Evolutionary conservation across 441 rosid genomes (phyloP), one percentile per base, ranked within the genome.

Genomic region (Flueggea neowawraea): DNA sequence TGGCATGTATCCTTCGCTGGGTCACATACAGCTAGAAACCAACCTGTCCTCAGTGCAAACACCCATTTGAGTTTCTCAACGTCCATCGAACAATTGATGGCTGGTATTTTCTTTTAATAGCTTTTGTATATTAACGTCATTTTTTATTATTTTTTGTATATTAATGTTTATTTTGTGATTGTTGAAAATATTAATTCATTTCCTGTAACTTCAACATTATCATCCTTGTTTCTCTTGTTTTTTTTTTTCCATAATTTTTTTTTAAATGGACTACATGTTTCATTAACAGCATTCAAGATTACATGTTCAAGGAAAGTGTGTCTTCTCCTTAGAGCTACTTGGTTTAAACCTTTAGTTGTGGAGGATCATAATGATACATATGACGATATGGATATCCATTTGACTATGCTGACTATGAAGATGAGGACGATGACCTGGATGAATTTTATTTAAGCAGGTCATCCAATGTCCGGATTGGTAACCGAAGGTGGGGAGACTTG

Each of bases 301-400:
- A 81, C 79, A 88, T 90, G 98, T 83, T 88, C 0, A 91, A 88
- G 80, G 98, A 93, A 75, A 93, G 96, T 7, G 91, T 84, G 96
- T 77, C 83, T 90, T 57, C 98, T 93, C 32, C 84, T 90, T 57
- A 79, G 96, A 74, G 97, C 98, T 28, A 14, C 82, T 2, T 93
- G 98, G 98, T 90, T 90, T 62, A 66, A 70, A 64, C 93, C 92
- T 13, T 73, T 82, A 60, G 71, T 65, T 11, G 82, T 80, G 63
- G 92, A 76, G 69, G 78, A 76, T 55, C 74, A 74, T 12, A 76
- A 75, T 49, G 75, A 75, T 62, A 52, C 16, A 0, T 75, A 63
- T 39, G 87, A 87, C 62, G 87, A 68, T 22, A 36, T 60, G 0
- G 84, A 22, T 22, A 22, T 22, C 28, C 28, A 22, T 22, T 22